Conservation (phyloP, 352 stramenopile species). For the Globisporangium irregulare region DNA sequence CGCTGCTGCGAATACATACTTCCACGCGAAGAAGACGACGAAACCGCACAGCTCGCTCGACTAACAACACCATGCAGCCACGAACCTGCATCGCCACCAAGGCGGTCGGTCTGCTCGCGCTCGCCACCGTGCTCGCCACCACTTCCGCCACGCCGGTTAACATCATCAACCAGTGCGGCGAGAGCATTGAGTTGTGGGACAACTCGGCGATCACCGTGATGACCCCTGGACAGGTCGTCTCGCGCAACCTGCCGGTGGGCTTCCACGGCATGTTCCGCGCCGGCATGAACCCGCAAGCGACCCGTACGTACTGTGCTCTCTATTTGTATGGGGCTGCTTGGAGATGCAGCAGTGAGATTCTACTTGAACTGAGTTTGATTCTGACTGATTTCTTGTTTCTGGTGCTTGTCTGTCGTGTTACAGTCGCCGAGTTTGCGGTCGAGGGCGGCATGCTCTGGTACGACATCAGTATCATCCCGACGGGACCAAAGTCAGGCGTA, state of each 20-base stretch:
- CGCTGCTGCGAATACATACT: not conserved
- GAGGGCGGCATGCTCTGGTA: constrained; percentile 35
- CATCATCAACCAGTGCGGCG: constrained; percentile 17
- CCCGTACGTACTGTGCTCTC: constrained; percentile 12
- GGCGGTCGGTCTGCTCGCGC: not conserved
- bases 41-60: no score
- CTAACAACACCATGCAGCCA: constrained; percentile 7
- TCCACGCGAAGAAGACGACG: constrained; percentile 1
- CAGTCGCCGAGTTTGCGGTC: constrained; percentile 44
- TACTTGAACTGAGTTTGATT: not conserved
- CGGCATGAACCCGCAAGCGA: constrained; percentile 16
- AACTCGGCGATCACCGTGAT: constrained; percentile 12
- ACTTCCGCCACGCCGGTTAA: constrained; percentile 7
- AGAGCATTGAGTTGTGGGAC: constrained; percentile 21
- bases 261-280: constrained; percentile 22
- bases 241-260: constrained; percentile 7
- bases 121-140: not conserved
- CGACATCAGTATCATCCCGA: constrained; percentile 51
- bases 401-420: constrained; percentile 1
- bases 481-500: constrained; percentile 23
- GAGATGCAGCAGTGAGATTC: not conserved
- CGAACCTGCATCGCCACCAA: not conserved
- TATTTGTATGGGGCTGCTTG: not conserved
- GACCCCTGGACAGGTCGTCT: constrained; percentile 6
- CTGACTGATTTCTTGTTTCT: not conserved